Evolutionary conservation across 306 rosid species (phyloP).

Genomic region (Acacia confusa): DNA sequence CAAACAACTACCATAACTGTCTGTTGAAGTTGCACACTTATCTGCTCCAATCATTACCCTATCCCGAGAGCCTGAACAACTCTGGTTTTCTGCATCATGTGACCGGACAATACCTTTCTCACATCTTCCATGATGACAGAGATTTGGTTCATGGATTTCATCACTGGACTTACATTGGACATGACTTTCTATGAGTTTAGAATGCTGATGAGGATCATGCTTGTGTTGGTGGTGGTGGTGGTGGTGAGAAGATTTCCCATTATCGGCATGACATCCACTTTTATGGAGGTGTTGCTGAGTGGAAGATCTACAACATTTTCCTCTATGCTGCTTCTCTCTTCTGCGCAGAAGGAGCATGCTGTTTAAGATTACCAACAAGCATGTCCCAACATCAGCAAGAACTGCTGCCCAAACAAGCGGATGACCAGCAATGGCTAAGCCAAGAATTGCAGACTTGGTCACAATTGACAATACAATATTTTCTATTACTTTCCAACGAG

Average conservation of each 20-base stretch:
- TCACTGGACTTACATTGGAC: conserved; percentile 36
- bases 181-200: conserved; percentile 25
- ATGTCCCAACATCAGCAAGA: conserved; percentile 93
- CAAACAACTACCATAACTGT: not conserved
- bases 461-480: conserved; percentile 62
- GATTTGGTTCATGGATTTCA: conserved; percentile 37
- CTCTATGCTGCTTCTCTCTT: conserved; percentile 42
- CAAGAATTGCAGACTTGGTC: conserved; percentile 66
- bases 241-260: conserved; percentile 28
- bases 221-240: conserved; percentile 28
- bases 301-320: conserved; percentile 52
- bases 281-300: conserved; percentile 41
- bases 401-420: conserved; percentile 99
- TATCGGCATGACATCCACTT: conserved; percentile 36
- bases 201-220: conserved; percentile 28
- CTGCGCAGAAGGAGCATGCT: conserved; percentile 77
- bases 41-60: conserved; percentile 20
- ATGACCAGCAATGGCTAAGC: conserved; percentile 77
- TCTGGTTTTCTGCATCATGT: conserved; percentile 36
- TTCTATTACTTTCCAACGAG: conserved; percentile 58
- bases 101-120: conserved; percentile 27
- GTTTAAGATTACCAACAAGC: conserved; percentile 77
- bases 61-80: conserved; percentile 31
- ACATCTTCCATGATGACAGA: conserved; percentile 42
- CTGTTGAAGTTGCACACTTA: not conserved